A percentile compares a stretch with the other conserved stretches of the same genome.
Conservation (phyloP, 2,329 filamentous ascomycete genomes). For the Exophiala sp. region DNA sequence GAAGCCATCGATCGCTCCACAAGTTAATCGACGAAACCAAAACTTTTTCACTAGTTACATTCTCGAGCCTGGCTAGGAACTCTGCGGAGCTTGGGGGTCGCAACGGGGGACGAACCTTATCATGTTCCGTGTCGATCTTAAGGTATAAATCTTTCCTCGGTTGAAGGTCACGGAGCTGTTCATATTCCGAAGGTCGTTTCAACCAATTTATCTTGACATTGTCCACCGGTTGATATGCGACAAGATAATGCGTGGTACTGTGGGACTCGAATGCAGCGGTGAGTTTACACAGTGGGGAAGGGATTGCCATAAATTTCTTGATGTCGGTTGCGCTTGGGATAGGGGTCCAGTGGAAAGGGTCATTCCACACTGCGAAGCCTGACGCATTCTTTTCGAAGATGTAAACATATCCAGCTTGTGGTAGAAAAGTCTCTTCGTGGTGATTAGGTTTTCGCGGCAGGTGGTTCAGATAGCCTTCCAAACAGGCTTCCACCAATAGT, state of each 20-base stretch:
- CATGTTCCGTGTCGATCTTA: not conserved
- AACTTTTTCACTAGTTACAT: not conserved
- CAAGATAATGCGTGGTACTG: not conserved
- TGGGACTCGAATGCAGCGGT: not conserved
- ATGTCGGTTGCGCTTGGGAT: not conserved
- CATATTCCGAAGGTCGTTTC: not conserved
- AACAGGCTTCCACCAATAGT: too few species aligned
- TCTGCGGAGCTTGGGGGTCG: not conserved
- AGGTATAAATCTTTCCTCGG: not conserved
- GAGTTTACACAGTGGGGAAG: not conserved
- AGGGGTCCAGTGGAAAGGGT: not conserved
- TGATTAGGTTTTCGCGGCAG: not conserved
- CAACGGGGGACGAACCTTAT: not conserved
- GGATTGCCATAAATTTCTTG: not conserved
- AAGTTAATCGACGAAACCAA: not conserved
- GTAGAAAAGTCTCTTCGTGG: not conserved
- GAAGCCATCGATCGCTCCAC: not conserved
- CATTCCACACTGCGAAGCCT: not conserved
- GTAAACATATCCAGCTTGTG: not conserved
- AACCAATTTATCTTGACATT: not conserved
- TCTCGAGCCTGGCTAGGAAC: not conserved
- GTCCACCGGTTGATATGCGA: not conserved
- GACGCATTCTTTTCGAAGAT: not conserved
- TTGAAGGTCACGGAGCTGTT: not conserved
- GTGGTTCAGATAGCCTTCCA: not conserved